Conservation (phyloP, 805 yeast genomes). For the Yarrowia alimentaria region DNA sequence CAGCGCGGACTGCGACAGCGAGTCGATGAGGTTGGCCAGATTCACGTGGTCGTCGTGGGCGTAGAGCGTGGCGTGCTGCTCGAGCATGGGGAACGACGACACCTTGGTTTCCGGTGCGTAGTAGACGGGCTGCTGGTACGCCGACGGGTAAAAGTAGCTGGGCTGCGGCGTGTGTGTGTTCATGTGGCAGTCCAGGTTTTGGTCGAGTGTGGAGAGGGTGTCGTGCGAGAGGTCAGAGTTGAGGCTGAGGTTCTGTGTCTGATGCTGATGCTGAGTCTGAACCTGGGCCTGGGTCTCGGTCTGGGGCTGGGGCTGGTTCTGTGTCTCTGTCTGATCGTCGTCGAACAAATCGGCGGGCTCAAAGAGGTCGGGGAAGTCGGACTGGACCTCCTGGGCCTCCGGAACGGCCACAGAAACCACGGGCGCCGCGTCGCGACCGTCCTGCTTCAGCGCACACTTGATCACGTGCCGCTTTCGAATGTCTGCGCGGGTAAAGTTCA, state of each 20-base stretch:
- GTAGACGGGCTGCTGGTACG: not conserved
- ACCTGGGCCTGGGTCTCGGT: not conserved
- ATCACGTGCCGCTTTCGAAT: slow-evolving; percentile 66
- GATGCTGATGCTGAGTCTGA: not conserved
- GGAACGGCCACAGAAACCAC: not conserved
- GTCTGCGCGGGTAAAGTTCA: slow-evolving; percentile 69
- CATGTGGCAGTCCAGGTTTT: not conserved
- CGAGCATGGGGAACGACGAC: slow-evolving; percentile 8
- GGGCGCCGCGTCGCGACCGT: not conserved
- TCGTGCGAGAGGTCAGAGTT: not conserved
- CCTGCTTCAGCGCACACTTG: slow-evolving; percentile 32
- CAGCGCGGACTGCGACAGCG: slow-evolving; percentile 87
- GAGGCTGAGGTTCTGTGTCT: not conserved
- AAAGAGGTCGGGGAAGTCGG: too few relatives aligned
- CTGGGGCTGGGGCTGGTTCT: not conserved
- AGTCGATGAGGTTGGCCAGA: slow-evolving; percentile 89
- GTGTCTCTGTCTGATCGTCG: too few relatives aligned
- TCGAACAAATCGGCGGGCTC: too few relatives aligned
- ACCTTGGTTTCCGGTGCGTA: too few relatives aligned
- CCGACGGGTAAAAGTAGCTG: too few relatives aligned
- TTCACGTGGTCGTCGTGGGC: slow-evolving; percentile 87
- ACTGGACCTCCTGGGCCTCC: slow-evolving; percentile 4
- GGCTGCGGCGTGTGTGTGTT: not conserved
- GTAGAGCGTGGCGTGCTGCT: slow-evolving; percentile 18
- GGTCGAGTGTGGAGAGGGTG: not conserved